Percentiles rank a stretch among this genome's conserved stretches.
Evolutionary conservation across 192 early-diverging fungal genomes (phyloP).

Genomic region (Backusella sp.): DNA sequence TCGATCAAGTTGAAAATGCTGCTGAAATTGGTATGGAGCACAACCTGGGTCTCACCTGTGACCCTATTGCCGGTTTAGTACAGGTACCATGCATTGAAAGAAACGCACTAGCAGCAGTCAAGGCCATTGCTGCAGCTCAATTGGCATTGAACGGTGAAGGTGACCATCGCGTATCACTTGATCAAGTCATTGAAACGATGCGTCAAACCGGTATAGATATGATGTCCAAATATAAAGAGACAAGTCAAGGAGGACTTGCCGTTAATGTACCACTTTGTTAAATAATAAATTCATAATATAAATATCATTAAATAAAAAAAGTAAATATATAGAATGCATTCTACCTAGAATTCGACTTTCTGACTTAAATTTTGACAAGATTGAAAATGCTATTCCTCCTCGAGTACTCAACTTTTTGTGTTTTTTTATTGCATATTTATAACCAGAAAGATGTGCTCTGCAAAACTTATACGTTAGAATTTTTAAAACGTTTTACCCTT

Average conservation of each 20-base stretch:
- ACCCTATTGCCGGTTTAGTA: conserved; percentile 90
- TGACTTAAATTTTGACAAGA: too few relatives aligned
- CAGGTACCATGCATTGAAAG: conserved; percentile 97
- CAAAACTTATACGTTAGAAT: too few relatives aligned
- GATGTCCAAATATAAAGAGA: conserved; percentile 98
- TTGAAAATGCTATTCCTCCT: too few relatives aligned
- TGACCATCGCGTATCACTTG: conserved; percentile 84
- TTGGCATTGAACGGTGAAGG: conserved; percentile 94
- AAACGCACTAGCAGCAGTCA: conserved; percentile 92
- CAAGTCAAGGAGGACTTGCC: conserved; percentile 88
- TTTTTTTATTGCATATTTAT: too few relatives aligned
- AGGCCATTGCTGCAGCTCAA: conserved; percentile 95
- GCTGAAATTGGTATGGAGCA: conserved; percentile 97
- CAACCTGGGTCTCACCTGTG: conserved; percentile 81
- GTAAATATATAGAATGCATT: too few relatives aligned
- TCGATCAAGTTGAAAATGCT: conserved; percentile 90
- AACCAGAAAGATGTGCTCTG: too few relatives aligned
- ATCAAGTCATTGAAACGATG: conserved; percentile 96
- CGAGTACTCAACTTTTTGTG: too few relatives aligned
- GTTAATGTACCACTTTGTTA: conserved; percentile 73
- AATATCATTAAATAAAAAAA: not conserved
- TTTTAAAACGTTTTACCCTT: too few relatives aligned
- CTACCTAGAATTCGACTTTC: too few relatives aligned
- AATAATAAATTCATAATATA: not conserved
- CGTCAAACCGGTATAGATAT: conserved; percentile 89